phyloP scores from a whole-genome alignment of 768 basidiomycete species.

The Cystoderma amianthinum region DNA sequence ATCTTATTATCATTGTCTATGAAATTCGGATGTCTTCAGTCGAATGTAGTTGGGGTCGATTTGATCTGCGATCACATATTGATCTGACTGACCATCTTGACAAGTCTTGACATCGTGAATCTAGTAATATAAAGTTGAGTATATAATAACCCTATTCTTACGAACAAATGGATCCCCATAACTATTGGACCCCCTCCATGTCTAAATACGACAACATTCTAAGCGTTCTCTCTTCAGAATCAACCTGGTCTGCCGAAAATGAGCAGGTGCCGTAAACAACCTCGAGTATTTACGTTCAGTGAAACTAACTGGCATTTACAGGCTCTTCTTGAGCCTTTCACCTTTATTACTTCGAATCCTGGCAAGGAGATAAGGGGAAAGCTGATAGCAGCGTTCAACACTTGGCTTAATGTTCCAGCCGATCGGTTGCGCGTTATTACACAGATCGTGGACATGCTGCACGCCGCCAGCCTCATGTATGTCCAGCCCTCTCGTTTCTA shows the following conservation, averaged over 20 bases:
- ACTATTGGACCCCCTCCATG: neutral
- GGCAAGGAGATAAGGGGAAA: slow-evolving; percentile 90
- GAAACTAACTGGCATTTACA: too few relatives aligned
- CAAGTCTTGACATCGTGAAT: too few relatives aligned
- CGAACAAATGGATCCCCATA: neutral
- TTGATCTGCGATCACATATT: too few relatives aligned
- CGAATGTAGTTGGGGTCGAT: too few relatives aligned
- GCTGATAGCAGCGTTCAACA: slow-evolving; percentile 90
- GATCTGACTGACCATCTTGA: too few relatives aligned
- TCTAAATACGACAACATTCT: slow-evolving; percentile 1
- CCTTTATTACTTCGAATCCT: slow-evolving; percentile 74
- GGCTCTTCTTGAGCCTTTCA: slow-evolving; percentile 80
- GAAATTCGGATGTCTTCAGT: too few relatives aligned
- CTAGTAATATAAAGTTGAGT: too few relatives aligned
- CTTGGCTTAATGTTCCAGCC: slow-evolving; percentile 79
- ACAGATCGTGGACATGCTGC: slow-evolving; percentile 86
- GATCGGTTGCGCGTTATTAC: slow-evolving; percentile 69
- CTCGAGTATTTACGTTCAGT: too few relatives aligned
- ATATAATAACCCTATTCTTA: neutral
- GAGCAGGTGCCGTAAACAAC: neutral
- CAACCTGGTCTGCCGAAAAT: neutral
- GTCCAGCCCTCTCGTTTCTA: slow-evolving; percentile 23
- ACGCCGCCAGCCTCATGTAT: slow-evolving; percentile 88
- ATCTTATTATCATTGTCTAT: too few relatives aligned
- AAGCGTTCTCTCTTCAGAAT: neutral